Evolutionary conservation across 2,329 filamentous ascomycete species (phyloP).

Genomic region (Erysiphe neolycopersici): DNA sequence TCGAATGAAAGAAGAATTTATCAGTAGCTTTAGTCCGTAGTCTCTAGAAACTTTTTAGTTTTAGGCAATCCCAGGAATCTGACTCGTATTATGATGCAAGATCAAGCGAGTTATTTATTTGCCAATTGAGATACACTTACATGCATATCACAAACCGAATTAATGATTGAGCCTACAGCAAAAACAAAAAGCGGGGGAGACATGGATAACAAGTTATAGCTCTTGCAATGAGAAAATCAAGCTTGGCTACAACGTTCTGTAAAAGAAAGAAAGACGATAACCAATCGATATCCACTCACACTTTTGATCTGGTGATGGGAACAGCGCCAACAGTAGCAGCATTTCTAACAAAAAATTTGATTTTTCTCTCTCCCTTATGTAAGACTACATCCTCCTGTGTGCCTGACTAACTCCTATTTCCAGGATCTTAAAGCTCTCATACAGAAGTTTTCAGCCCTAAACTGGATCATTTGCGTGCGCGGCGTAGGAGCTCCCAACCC

Average conservation of each 20-base stretch:
- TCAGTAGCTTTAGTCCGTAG: not conserved
- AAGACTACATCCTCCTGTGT: no score
- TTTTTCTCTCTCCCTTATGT: no score
- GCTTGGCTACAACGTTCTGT: no score
- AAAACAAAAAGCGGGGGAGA: not conserved
- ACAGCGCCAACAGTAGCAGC: no score
- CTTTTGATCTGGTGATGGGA: no score
- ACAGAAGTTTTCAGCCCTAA: not conserved
- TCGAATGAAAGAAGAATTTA: not conserved
- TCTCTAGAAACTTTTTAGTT: not conserved
- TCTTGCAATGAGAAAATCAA: no score
- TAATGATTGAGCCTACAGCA: not conserved
- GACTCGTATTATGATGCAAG: conserved; percentile 1
- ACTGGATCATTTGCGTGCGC: not conserved
- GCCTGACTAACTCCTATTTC: no score
- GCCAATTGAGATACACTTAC: conserved; percentile 1
- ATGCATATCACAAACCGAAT: not conserved
- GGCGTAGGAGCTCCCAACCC: not conserved
- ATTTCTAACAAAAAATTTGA: no score
- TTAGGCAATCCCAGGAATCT: not conserved
- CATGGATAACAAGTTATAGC: no score
- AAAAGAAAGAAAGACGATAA: no score
- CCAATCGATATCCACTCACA: no score
- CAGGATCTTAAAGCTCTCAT: no score
- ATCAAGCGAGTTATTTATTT: not conserved